Evolutionary conservation across 176 grass and related monocot species (phyloP).

Genomic region (Musa acuminata): DNA sequence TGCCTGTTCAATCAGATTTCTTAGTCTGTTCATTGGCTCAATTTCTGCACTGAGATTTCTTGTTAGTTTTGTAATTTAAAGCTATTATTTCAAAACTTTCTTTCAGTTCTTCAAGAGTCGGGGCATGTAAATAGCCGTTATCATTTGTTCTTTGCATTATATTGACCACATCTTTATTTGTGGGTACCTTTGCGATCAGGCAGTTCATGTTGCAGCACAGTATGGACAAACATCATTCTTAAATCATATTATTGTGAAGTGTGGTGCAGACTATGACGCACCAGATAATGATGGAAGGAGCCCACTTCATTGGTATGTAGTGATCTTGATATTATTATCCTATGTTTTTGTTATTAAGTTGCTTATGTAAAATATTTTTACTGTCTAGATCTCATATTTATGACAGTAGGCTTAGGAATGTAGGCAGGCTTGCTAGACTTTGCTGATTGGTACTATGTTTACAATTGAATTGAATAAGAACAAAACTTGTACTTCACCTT

Average conservation of each 20-base stretch:
- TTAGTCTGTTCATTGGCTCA: not conserved
- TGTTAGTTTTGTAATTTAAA: not conserved
- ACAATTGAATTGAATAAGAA: no score
- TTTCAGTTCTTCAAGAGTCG: not conserved
- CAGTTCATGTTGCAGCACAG: slow-evolving; percentile 93
- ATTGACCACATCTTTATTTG: slow-evolving; percentile 1
- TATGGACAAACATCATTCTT: slow-evolving; percentile 93
- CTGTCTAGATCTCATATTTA: not conserved
- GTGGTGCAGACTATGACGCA: slow-evolving; percentile 72
- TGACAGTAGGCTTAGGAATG: not conserved
- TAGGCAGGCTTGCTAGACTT: no score
- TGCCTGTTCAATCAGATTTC: not conserved
- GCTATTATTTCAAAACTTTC: not conserved
- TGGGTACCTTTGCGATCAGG: slow-evolving; percentile 54
- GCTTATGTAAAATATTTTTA: not conserved
- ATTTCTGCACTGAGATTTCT: not conserved
- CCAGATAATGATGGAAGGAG: slow-evolving; percentile 79
- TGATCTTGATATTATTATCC: not conserved
- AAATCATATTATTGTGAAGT: slow-evolving; percentile 76
- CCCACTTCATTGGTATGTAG: slow-evolving; percentile 70
- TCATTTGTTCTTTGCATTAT: not conserved
- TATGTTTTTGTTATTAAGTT: not conserved
- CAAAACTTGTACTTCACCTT: no score
- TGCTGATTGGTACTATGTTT: no score
- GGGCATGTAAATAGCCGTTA: not conserved